Conservation (phyloP, 345 rosid species). For the Boechera retrofracta region DNA sequence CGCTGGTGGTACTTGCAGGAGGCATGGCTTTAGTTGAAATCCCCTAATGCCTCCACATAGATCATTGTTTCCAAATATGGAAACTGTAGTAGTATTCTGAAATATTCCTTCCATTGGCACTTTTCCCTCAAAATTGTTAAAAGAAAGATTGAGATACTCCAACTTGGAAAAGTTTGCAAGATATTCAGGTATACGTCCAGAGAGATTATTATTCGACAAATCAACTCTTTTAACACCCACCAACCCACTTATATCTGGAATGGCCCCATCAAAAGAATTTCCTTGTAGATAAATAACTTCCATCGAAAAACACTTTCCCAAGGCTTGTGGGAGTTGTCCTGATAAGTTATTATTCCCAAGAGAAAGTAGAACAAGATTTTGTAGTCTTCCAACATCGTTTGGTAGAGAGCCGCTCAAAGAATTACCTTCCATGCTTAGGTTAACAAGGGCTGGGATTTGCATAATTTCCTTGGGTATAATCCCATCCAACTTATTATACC, state of each 20-base stretch:
- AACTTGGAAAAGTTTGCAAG: constrained; percentile 1
- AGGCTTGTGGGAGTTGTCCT: not conserved
- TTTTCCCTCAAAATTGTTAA: not conserved
- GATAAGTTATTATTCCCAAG: constrained; percentile 2
- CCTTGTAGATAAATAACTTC: not conserved
- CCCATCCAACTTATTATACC: not conserved
- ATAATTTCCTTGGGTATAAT: not conserved
- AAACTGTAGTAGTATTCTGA: not conserved
- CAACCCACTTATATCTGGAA: constrained; percentile 6
- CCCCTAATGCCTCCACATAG: not conserved
- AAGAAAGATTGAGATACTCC: constrained; percentile 4
- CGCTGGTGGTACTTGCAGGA: no score
- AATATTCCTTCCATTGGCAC: not conserved
- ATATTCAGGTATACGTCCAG: constrained; percentile 23
- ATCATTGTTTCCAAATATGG: not conserved
- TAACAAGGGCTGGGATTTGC: not conserved
- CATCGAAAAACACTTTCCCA: no score
- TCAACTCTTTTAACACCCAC: not conserved
- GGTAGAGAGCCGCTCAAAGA: not conserved
- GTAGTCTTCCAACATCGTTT: not conserved
- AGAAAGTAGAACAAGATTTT: not conserved
- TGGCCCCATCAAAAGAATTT: constrained; percentile 14
- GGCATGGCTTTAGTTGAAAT: not conserved
- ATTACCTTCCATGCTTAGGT: not conserved
- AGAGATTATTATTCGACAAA: constrained; percentile 2